phyloP scores from a whole-genome alignment of 2,329 filamentous ascomycete genomes.

The Capronia coronata region DNA sequence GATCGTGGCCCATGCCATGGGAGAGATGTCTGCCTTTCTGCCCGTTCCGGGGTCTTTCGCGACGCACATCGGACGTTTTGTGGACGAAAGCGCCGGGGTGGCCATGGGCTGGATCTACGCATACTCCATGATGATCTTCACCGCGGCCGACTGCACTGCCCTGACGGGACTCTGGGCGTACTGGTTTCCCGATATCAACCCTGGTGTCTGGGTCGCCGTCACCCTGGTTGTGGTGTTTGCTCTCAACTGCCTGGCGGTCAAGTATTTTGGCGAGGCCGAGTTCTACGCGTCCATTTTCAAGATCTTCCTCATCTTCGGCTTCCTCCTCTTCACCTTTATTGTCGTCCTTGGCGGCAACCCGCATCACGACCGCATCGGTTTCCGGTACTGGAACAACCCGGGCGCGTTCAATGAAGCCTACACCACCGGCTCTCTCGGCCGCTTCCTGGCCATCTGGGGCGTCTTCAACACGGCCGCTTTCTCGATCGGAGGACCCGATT shows the following conservation, averaged over 20 bases:
- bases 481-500: slow-evolving; percentile 53
- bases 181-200: not conserved
- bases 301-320: slow-evolving; percentile 65
- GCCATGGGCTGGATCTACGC: not conserved
- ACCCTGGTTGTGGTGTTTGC: not conserved
- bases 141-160: not conserved
- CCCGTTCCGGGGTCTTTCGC: not conserved
- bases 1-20: not conserved
- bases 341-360: slow-evolving; percentile 68
- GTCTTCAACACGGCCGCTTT: slow-evolving; percentile 65
- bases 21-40: not conserved
- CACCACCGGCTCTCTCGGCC: slow-evolving; percentile 23
- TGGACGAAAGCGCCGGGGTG: not conserved
- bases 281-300: slow-evolving; percentile 75
- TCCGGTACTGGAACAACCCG: slow-evolving; percentile 62
- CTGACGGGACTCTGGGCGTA: not conserved
- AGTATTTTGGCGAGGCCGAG: slow-evolving; percentile 69
- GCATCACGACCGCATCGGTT: slow-evolving; percentile 65
- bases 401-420: slow-evolving; percentile 55
- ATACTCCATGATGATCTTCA: not conserved
- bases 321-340: slow-evolving; percentile 65
- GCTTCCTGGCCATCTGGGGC: slow-evolving; percentile 48
- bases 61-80: not conserved
- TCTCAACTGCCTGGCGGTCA: slow-evolving; percentile 46
- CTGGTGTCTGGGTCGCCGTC: not conserved